Evolutionary conservation across 73 alveolate genomes (phyloP), one percentile per base, ranked within the genome.

Genomic region (Blepharisma japonicum): DNA sequence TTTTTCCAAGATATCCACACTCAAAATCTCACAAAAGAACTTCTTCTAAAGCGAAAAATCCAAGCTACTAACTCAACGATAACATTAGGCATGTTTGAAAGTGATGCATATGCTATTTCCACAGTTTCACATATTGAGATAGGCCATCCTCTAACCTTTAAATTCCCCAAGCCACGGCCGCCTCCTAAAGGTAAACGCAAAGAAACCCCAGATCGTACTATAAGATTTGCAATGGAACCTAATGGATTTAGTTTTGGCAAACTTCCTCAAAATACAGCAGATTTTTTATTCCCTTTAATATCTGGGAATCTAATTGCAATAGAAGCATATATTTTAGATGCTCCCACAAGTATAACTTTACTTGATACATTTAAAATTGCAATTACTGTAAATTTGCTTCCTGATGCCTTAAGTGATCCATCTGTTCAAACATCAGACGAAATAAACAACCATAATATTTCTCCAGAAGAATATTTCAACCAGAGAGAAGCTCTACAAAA

Each of bases 351-450:
- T 5, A 61, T 61, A n/a, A 61, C 14, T 25, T 14, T 39, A 2
- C 23, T 61, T 8, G 74, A 61, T 61, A 61, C 38, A 8, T 61
- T 61, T 25, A n/a, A 14, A 18, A 39, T 61, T 25, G 23, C 11
- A 25, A 25, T 61, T 2, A 18, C 74, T 1, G 74, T 25, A 18
- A 18, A 8, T 25, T 14, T 61, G 46, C 14, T 14, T 14, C 46
- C 74, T 61, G 46, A 61, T 18, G n/a, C 23, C 0, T 25, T 61
- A 9, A 61, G 74, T 61, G 47, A 61, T 4, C 74, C 74, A 14
- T 18, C 38, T 9, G 49, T 9, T 9, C 14, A 61, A 25, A 61
- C 47, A 11, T 20, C 39, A 8, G 74, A 61, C 5, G 74, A 61
- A 61, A 25, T 39, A 20, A 25, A n/a, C 2, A 25, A n/a, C 14